Evolutionary conservation across 306 rosid genomes (phyloP), one percentile per base, ranked within the genome.

Genomic region (Argentina anserina): DNA sequence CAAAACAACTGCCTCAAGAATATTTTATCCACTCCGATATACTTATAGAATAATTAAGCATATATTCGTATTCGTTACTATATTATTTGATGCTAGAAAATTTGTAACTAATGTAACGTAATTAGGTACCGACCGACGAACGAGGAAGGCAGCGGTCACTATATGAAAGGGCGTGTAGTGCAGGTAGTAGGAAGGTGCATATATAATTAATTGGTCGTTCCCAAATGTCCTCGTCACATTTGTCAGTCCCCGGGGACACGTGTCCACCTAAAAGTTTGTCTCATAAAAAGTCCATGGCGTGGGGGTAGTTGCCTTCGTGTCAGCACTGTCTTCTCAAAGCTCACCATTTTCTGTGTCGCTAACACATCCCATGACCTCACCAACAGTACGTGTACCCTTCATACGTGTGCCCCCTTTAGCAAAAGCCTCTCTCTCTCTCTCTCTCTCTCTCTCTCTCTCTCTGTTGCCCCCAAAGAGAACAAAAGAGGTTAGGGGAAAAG

Each of bases 401-500:
- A 31, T 80, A 85, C 89, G 81, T 85, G 89, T 82, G 84, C 60
- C 58, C 3, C 1, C 69, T 46, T 71, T 28, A n/a, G n/a, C n/a
- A n/a, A n/a, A n/a, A n/a, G n/a, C n/a, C 31, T 62, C 70, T 68
- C 67, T 74, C 80, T 36, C 52, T 53, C 75, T 46, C 75, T 28
- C 31, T 62, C 70, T 68, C 67, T 74, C 80, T 36, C 52, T 53
- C 75, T 50, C 47, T 67, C 31, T 72, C 67, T 66, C 73, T 40
- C 81, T 50, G 65, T 81, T 5, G 40, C 55, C 31, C 41, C 79
- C 34, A 43, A 43, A 40, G 43, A 42, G 46, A 59, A 8, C 36
- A n/a, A 17, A 29, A 26, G 17, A 2, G 58, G 46, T 28, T 63
- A 36, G 66, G 14, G 39, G 61, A 52, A 23, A 67, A 41, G 67